Percentiles rank a stretch among this genome's conserved stretches.
phyloP scores from a whole-genome alignment of 2,329 filamentous ascomycete genomes.

The Colletotrichum sojae region DNA sequence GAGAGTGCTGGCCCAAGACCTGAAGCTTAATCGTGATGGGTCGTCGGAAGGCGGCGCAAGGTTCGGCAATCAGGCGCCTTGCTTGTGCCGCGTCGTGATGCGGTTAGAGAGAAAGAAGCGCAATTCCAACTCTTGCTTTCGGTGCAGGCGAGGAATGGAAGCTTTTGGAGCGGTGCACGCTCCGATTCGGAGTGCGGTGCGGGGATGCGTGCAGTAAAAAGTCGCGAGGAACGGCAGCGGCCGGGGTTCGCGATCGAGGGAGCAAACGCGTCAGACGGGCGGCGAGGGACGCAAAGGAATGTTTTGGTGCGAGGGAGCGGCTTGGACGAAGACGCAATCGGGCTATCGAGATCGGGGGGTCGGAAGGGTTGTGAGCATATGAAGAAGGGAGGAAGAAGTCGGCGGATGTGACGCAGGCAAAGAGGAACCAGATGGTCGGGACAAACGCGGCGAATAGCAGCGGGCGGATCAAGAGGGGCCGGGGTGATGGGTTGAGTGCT shows the following conservation, averaged over 20 bases:
- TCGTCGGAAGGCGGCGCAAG: conserved; percentile 16
- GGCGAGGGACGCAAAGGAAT: conserved; percentile 20
- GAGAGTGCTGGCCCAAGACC: conserved; percentile 18
- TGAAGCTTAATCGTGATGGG: conserved; percentile 35
- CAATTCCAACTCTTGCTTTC: conserved; percentile 4
- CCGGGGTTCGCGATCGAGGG: conserved; percentile 13
- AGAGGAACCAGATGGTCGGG: conserved; percentile 37
- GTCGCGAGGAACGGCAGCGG: conserved; percentile 7
- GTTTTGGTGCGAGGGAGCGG: conserved; percentile 31
- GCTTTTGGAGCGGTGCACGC: conserved; percentile 5
- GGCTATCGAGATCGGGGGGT: conserved; percentile 17
- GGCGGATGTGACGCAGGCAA: conserved; percentile 36
- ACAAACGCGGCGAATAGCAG: conserved; percentile 35
- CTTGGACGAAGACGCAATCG: conserved; percentile 16
- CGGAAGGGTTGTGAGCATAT: conserved; percentile 9
- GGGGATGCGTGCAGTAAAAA: conserved; percentile 28
- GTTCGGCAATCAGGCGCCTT: conserved; percentile 19
- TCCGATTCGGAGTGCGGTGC: conserved; percentile 27
- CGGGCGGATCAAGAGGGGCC: conserved; percentile 31
- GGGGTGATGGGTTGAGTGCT: conserved; percentile 27
- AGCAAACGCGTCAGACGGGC: conserved; percentile 19
- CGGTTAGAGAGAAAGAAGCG: conserved; percentile 4
- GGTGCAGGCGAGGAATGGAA: conserved; percentile 12
- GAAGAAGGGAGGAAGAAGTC: conserved; percentile 26
- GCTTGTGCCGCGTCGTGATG: not conserved